Evolutionary conservation across 257 asterid species (phyloP).

Genomic region (Osmanthus fragrans): DNA sequence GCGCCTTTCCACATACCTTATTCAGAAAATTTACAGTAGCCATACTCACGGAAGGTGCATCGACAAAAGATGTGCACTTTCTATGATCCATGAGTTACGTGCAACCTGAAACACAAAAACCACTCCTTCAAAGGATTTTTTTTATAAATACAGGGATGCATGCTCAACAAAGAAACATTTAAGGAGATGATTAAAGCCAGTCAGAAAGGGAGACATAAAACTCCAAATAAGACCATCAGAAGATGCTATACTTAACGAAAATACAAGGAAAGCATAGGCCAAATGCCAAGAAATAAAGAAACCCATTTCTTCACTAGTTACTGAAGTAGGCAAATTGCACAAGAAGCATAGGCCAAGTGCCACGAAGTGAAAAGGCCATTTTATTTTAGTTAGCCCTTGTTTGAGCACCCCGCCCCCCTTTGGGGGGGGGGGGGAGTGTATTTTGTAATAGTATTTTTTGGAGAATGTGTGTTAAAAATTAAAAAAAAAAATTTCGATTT

Average conservation of each 20-base stretch:
- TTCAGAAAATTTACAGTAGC: conserved; percentile 46
- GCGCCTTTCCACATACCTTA: conserved; percentile 48
- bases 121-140: conserved; percentile 24
- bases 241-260: neutral
- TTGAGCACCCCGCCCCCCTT: no score
- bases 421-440: no score
- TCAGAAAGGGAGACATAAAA: neutral
- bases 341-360: neutral
- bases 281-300: neutral
- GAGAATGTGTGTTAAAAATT: no score
- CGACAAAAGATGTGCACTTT: conserved; percentile 43
- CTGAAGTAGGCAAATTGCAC: neutral
- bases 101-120: conserved; percentile 41
- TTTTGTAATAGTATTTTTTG: no score
- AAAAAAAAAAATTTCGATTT: no score
- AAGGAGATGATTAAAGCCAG: neutral
- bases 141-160: neutral
- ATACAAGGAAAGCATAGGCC: neutral
- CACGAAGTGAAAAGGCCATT: conserved; percentile 2
- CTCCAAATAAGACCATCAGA: conserved; percentile 2
- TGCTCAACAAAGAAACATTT: conserved; percentile 7
- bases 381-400: neutral
- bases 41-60: conserved; percentile 44
- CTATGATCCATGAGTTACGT: conserved; percentile 49
- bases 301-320: neutral